Evolutionary conservation across 208 protist species (phyloP), one percentile per base, ranked within the genome.

Genomic region (Acanthamoeba healyi): DNA sequence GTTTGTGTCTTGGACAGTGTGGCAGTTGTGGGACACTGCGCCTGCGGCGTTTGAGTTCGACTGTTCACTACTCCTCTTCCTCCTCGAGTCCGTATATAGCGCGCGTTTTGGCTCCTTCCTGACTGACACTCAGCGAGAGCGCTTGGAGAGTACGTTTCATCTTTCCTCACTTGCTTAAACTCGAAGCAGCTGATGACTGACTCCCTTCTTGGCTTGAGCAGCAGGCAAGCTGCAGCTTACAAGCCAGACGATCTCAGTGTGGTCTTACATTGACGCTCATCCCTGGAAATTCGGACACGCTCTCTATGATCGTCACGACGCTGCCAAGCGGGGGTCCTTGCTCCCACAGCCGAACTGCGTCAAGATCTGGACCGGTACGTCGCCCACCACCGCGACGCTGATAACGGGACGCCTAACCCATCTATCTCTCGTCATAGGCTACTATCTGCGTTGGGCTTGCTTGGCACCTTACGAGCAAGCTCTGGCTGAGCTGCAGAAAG

Each of bases 11-110:
- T n/a, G 7, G 15, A 14, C 29, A 63, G 82, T 90, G 0, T 90
- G 82, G 82, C 82, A 90, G 29, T 46, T 90, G 38, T 46, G 26
- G 46, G 40, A 70, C 34, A 14, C 1, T 6, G 26, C 34, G 14
- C 82, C 82, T 3, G 7, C 0, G 32, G 54, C 36, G 54, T 90
- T 90, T 14, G 82, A 90, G 58, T 90, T 90, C 36, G 49, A 63
- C 32, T 22, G 3, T 0, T 90, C 82, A 1, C 54, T 90, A 17
- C 82, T 90, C 12, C 54, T 72, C 26, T 90, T 90, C 17, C 58
- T 90, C 10, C 58, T 90, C 24, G 82, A 90, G 54, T 90, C 82
- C 5, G 54, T 90, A 0, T 90, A 90, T 38, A 72, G 54, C 40
- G 34, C 51, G 0, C 82, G 82, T 24, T 90, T 90, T 54, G 82